Conservation (phyloP, 371 early-diverging fungal species). For the Saksenaea oblongispora region DNA sequence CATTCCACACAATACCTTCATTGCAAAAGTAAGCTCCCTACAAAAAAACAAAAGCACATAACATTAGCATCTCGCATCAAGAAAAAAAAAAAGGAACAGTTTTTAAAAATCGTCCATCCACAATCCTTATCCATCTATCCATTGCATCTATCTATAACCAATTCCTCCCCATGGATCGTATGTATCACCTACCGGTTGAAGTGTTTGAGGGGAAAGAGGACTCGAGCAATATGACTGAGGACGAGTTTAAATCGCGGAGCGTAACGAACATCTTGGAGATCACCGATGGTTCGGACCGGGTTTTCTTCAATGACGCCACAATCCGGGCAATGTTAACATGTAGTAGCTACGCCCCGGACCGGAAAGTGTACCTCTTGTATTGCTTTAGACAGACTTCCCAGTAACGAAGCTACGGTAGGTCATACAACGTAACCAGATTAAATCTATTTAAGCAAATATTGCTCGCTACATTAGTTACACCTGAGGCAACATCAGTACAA, state of each 20-base stretch:
- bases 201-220: conserved; percentile 6
- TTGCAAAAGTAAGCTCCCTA: conserved; percentile 3
- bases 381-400: no score
- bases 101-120: not conserved
- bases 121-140: not conserved
- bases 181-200: not conserved
- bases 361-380: no score
- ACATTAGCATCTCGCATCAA: not conserved
- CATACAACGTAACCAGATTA: no score
- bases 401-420: no score
- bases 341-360: no score
- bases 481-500: no score
- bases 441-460: no score
- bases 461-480: no score
- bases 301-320: not conserved
- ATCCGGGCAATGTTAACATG: no score
- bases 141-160: not conserved
- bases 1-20: not conserved
- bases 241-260: conserved; percentile 4
- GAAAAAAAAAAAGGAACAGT: not conserved
- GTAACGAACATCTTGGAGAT: not conserved
- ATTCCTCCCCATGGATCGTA: not conserved
- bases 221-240: not conserved
- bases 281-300: not conserved
- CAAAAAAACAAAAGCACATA: not conserved